These are phyloP conservation scores for Coemansia sp. DNA, from an alignment of 192 early-diverging fungal species.

Conservation along the genomic window DNA sequence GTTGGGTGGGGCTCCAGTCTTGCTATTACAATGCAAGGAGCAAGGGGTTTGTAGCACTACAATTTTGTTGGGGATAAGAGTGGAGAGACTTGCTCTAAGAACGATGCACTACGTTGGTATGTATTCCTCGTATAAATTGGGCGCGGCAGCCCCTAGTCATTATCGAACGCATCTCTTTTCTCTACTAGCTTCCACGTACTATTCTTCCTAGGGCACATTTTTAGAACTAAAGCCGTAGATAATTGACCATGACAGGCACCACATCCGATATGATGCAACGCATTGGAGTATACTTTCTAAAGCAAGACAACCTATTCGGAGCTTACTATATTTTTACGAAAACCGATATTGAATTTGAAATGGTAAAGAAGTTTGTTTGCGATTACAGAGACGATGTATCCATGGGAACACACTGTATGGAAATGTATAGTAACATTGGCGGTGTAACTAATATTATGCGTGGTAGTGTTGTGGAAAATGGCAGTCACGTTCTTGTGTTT, in stretches of 20 bases:
- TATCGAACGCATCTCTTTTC: background rate
- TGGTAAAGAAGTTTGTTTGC: background rate
- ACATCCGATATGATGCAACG: background rate
- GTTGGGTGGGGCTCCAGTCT: too few species aligned
- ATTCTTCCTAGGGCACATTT: background rate
- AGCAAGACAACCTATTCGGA: background rate
- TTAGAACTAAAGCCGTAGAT: background rate
- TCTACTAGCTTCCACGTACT: background rate
- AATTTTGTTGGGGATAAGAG: background rate
- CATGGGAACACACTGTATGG: background rate
- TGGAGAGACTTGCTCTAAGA: background rate
- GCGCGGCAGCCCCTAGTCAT: background rate
- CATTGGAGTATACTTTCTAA: background rate
- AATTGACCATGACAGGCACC: background rate
- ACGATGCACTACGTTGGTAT: background rate
- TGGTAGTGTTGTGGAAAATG: background rate
- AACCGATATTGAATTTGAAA: background rate
- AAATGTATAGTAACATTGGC: background rate
- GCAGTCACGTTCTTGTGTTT: background rate
- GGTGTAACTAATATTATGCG: background rate
- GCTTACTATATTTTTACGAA: background rate
- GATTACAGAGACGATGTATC: background rate
- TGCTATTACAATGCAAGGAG: background rate
- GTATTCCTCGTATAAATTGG: background rate
- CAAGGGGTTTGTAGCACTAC: background rate